These are phyloP conservation scores for Dryas octopetala DNA, from an alignment of 306 rosid species.

Conservation along the genomic window DNA sequence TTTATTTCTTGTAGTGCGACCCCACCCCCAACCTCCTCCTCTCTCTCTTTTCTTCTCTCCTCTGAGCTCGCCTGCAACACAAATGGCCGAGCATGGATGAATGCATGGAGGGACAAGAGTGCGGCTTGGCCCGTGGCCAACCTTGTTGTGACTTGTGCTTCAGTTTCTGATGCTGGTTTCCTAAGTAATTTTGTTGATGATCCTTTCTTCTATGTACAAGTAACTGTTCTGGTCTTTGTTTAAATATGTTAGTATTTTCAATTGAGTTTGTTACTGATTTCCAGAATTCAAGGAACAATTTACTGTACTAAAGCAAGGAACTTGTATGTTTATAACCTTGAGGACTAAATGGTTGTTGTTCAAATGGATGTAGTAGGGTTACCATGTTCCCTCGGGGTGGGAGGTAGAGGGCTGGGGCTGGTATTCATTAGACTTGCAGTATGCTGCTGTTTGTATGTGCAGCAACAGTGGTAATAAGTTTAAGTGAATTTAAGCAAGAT, in stretches of 20 bases:
- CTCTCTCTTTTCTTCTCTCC: too few relatives aligned
- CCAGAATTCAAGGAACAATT: not conserved
- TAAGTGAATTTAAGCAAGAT: not conserved
- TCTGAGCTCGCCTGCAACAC: too few relatives aligned
- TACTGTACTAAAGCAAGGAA: not conserved
- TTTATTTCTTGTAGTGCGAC: too few relatives aligned
- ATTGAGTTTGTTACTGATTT: not conserved
- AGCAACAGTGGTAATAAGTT: not conserved
- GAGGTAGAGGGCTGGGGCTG: not conserved
- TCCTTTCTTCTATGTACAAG: constrained; percentile 90
- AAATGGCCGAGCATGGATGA: constrained; percentile 23
- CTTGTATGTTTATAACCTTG: not conserved
- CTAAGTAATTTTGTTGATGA: constrained; percentile 98
- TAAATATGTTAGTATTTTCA: not conserved
- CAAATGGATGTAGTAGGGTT: not conserved
- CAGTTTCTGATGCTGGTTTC: constrained; percentile 83
- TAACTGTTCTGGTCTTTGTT: constrained; percentile 22
- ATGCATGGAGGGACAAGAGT: constrained; percentile 65
- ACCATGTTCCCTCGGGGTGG: not conserved
- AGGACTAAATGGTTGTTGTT: not conserved
- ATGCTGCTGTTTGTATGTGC: not conserved
- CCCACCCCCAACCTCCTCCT: too few relatives aligned
- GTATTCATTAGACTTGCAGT: not conserved
- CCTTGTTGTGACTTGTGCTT: constrained; percentile 91
- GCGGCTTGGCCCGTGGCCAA: constrained; percentile 98